These are phyloP conservation scores for Penicillium brasilianum DNA, from an alignment of 2,329 filamentous ascomycete species.

Conservation along the genomic window DNA sequence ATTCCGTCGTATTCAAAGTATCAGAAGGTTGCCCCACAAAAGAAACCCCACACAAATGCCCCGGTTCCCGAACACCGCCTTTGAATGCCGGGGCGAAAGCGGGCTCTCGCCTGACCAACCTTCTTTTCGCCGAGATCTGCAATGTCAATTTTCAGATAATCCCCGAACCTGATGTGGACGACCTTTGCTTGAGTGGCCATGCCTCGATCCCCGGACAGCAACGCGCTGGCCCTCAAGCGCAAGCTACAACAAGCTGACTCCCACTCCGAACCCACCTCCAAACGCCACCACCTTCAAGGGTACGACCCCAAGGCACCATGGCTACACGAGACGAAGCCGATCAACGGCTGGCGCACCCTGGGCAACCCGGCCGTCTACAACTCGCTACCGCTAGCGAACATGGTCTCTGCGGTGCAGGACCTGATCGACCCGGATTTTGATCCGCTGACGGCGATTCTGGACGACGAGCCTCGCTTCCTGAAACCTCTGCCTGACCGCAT, in stretches of 20 bases:
- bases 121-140: not conserved
- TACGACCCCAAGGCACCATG: slow-evolving; percentile 41
- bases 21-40: not conserved
- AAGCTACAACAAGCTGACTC: slow-evolving; percentile 32
- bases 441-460: slow-evolving; percentile 43
- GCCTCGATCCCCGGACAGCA: slow-evolving; percentile 26
- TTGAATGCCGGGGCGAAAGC: slow-evolving; percentile 5
- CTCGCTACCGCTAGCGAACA: slow-evolving; percentile 43
- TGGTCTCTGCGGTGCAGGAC: slow-evolving; percentile 46
- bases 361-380: slow-evolving; percentile 37
- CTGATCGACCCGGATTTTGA: slow-evolving; percentile 47
- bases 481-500: slow-evolving; percentile 77
- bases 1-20: too few species aligned
- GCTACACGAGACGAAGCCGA: slow-evolving; percentile 35
- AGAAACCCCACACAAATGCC: slow-evolving; percentile 4
- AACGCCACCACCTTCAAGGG: slow-evolving; percentile 33
- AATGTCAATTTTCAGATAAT: not conserved
- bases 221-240: slow-evolving; percentile 36
- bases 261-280: slow-evolving; percentile 25
- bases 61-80: slow-evolving; percentile 7
- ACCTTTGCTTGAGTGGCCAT: slow-evolving; percentile 22
- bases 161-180: slow-evolving; percentile 5
- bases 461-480: slow-evolving; percentile 65
- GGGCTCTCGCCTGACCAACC: not conserved
- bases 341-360: slow-evolving; percentile 35